These are phyloP conservation scores for Aurinia saxatilis DNA, from an alignment of 345 rosid species.

Conservation along the genomic window DNA sequence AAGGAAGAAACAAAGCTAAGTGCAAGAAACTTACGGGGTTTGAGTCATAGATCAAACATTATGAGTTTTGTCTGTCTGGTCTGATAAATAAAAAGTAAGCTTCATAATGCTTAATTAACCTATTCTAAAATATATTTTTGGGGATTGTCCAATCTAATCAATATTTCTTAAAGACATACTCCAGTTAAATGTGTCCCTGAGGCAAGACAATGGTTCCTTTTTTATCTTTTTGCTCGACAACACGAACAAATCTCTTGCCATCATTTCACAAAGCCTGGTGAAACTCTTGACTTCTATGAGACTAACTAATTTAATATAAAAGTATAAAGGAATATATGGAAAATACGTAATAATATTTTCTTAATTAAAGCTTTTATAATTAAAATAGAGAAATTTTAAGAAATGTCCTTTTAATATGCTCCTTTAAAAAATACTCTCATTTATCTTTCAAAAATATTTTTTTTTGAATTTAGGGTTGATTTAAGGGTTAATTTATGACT, in stretches of 20 bases:
- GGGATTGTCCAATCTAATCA: background rate
- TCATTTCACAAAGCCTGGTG: slow-evolving; percentile 10
- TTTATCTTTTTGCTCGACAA: background rate
- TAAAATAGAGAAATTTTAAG: no score
- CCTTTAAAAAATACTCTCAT: no score
- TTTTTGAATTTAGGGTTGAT: no score
- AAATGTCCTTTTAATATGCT: no score
- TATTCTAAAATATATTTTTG: background rate
- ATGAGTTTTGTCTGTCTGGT: slow-evolving; percentile 15
- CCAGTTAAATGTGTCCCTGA: slow-evolving; percentile 4
- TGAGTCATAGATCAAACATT: slow-evolving; percentile 18
- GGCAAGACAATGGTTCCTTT: background rate
- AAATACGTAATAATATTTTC: no score
- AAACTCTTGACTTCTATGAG: slow-evolving; percentile 4
- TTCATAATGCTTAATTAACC: slow-evolving; percentile 10
- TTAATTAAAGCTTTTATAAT: no score
- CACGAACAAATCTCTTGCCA: slow-evolving; percentile 2
- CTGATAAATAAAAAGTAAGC: background rate
- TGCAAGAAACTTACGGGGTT: slow-evolving; percentile 21
- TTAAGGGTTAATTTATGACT: no score
- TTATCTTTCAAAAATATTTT: no score
- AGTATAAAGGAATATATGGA: background rate
- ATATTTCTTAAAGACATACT: background rate
- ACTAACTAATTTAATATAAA: background rate
- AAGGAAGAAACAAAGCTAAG: slow-evolving; percentile 12